Conservation (phyloP, 2,329 filamentous ascomycete species). For the Endocalyx cinctus region DNA sequence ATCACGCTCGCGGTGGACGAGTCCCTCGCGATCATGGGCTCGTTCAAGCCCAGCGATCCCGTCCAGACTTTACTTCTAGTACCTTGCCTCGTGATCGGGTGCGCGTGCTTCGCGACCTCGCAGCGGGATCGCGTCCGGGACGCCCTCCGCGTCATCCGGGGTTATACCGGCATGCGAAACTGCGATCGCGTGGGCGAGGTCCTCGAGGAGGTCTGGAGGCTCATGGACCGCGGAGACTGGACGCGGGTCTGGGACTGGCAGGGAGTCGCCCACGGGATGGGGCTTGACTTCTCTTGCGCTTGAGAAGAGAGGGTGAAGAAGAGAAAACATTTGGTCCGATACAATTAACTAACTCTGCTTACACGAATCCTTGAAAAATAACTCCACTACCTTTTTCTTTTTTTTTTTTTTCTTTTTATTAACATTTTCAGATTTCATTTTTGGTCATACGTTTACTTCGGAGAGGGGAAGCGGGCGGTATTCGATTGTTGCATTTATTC, state of each 20-base stretch:
- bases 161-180: constrained; percentile 57
- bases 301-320: too few species aligned
- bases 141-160: constrained; percentile 46
- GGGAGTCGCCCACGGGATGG: constrained; percentile 46
- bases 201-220: constrained; percentile 54
- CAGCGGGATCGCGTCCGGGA: constrained; percentile 50
- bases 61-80: constrained; percentile 56
- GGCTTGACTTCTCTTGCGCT: constrained; percentile 51
- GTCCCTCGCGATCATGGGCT: constrained; percentile 49
- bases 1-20: constrained; percentile 54
- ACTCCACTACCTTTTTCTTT: too few species aligned
- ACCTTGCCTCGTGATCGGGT: constrained; percentile 57
- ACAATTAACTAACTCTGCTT: too few species aligned
- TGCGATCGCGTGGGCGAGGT: constrained; percentile 49
- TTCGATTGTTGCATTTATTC: too few species aligned
- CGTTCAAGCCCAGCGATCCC: constrained; percentile 53
- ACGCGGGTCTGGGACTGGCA: constrained; percentile 62
- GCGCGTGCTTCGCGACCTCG: constrained; percentile 49
- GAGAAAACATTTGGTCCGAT: too few species aligned
- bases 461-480: too few species aligned
- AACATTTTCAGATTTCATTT: too few species aligned
- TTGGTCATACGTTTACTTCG: too few species aligned
- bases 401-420: too few species aligned
- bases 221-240: constrained; percentile 57
- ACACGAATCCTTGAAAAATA: too few species aligned